These are phyloP conservation scores for Corynascus novoguineensis DNA, from an alignment of 495 filamentous ascomycete species.

Conservation along the genomic window DNA sequence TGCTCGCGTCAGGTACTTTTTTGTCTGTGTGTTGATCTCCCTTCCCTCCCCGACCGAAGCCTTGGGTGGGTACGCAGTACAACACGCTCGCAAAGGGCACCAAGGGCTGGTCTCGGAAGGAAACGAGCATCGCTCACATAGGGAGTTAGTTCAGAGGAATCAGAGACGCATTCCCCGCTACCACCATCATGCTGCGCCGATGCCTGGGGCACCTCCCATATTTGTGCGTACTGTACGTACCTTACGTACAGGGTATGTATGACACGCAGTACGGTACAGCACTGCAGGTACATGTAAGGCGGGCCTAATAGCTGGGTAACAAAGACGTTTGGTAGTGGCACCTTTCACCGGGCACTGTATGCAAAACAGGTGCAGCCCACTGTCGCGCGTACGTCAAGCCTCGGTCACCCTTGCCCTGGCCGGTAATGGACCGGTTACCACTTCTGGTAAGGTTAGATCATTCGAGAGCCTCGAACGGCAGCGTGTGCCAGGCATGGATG, in stretches of 20 bases:
- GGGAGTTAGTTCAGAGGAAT: not conserved
- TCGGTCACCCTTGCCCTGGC: not conserved
- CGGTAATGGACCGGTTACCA: not conserved
- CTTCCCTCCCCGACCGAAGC: not conserved
- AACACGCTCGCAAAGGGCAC: no score
- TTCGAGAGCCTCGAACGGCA: constrained; percentile 10
- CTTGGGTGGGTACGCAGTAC: not conserved
- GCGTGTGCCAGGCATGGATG: constrained; percentile 16
- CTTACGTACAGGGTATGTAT: no score
- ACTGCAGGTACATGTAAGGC: no score
- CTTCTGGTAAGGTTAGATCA: not conserved
- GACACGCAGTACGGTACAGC: no score
- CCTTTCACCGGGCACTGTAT: constrained; percentile 6
- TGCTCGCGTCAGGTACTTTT: not conserved
- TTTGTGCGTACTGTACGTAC: no score
- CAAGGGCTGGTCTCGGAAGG: not conserved
- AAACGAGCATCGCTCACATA: not conserved
- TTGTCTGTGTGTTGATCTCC: no score
- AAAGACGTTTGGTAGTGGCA: not conserved
- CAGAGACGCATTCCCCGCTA: not conserved
- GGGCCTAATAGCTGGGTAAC: not conserved
- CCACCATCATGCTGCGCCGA: not conserved
- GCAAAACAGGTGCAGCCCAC: not conserved
- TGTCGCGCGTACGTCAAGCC: not conserved
- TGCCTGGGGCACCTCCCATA: no score